Evolutionary conservation across 2,329 filamentous ascomycete genomes (phyloP), one percentile per base, ranked within the genome.

Genomic region (Fusarium torulosum): DNA sequence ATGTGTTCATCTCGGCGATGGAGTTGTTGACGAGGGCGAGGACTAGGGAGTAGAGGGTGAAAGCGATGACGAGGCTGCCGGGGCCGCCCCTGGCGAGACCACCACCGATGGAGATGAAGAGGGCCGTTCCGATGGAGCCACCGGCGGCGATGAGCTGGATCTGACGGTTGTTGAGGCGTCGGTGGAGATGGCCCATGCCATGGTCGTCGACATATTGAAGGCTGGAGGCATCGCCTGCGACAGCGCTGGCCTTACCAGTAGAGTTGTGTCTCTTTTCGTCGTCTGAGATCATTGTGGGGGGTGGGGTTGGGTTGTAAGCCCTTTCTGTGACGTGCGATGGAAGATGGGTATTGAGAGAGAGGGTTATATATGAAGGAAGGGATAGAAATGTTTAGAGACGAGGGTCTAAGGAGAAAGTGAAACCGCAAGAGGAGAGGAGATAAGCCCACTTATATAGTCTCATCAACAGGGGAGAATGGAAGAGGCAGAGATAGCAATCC

Each of bases 81-180:
- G 66, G 65, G 1, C 66, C 66, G 3, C 66, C 66, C 29, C 44
- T 69, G 51, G 66, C 66, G 21, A 68, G 66, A 46, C 65, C 66
- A 6, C 66, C 66, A 54, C 66, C 66, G 47, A 68, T 68, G 41
- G 65, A 69, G 60, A 68, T 68, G 61, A 68, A 68, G 33, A 68
- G 66, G 45, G 66, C 66, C 14, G 66, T 68, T 52, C 66, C 66
- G 23, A 68, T 69, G 19, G 66, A 68, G 17, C 66, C 66, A 54
- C 66, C 66, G 1, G 66, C 66, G n/a, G 66, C 66, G 37, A 68
- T 68, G 46, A 85, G 72, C 66, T 69, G 66, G 62, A 69, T 67
- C 53, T 69, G 66, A 35, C 66, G 57, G 52, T 69, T 69, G 35
- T 59, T 59, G 25, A 69, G 66, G 23, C 66, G 41, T 19, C 66